phyloP scores from a whole-genome alignment of 495 filamentous ascomycete genomes.

The Aspergillus biplanus region DNA sequence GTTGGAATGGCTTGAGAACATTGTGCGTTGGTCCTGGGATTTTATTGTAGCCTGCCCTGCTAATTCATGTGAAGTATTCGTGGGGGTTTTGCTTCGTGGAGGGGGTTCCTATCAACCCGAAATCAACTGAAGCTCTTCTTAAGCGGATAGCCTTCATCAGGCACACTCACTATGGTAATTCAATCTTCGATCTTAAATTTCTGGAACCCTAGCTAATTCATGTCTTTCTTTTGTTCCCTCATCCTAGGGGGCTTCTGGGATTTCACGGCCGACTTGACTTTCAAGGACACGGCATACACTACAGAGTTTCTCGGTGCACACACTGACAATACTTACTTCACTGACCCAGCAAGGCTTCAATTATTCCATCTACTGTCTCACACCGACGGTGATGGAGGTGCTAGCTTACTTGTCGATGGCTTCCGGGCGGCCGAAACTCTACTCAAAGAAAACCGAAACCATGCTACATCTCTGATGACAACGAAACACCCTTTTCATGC shows the following conservation, averaged over 20 bases:
- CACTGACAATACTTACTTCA: conserved; percentile 94
- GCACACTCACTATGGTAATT: conserved; percentile 80
- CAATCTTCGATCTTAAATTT: not conserved
- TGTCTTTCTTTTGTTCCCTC: conserved; percentile 7
- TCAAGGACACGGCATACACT: conserved; percentile 94
- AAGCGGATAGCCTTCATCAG: conserved; percentile 82
- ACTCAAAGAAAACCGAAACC: conserved; percentile 42
- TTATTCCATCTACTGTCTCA: conserved; percentile 89
- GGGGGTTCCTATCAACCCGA: conserved; percentile 65
- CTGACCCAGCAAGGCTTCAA: conserved; percentile 85
- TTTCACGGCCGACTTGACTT: conserved; percentile 84
- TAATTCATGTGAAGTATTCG: conserved; percentile 43
- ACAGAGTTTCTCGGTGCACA: conserved; percentile 74
- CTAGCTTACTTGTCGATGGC: conserved; percentile 80
- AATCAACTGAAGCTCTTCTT: conserved; percentile 70
- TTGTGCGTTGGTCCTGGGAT: conserved; percentile 47
- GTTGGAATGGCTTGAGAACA: conserved; percentile 57
- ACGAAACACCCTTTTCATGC: conserved; percentile 71
- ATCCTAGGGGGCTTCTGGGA: conserved; percentile 82
- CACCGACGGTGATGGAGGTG: conserved; percentile 63
- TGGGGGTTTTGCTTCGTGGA: conserved; percentile 75
- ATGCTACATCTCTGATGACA: conserved; percentile 55
- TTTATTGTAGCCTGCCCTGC: not conserved
- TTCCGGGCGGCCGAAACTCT: conserved; percentile 70
- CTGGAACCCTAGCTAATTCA: not conserved